Conservation (phyloP, 2,329 filamentous ascomycete genomes). For the Aspergillus bombycis region DNA sequence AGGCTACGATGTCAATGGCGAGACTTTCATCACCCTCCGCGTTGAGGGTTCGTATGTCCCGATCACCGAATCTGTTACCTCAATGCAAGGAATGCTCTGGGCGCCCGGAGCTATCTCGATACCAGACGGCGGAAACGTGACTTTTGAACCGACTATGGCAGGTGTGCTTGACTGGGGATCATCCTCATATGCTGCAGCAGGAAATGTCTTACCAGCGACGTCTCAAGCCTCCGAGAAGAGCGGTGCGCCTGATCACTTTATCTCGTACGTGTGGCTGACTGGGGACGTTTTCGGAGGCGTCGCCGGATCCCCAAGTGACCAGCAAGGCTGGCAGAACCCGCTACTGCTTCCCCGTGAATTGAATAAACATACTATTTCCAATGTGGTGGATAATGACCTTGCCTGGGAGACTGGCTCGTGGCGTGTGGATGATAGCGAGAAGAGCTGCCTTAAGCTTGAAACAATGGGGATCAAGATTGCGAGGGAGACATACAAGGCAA, state of each 20-base stretch:
- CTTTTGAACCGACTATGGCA: constrained; percentile 23
- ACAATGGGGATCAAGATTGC: constrained; percentile 24
- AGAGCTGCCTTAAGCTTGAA: constrained; percentile 12
- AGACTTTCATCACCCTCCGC: constrained; percentile 20
- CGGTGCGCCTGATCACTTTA: constrained; percentile 21
- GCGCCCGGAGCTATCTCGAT: constrained; percentile 13
- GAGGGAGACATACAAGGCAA: constrained; percentile 18
- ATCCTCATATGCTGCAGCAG: constrained; percentile 22
- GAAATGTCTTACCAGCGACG: constrained; percentile 20
- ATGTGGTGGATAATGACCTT: constrained; percentile 21
- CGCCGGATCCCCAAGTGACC: constrained; percentile 16
- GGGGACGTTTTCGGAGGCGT: constrained; percentile 18
- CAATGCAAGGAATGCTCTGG: constrained; percentile 24
- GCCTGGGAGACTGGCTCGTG: constrained; percentile 12
- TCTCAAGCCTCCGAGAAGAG: constrained; percentile 20
- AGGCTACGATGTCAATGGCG: constrained; percentile 19
- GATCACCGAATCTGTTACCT: constrained; percentile 13
- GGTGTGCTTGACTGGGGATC: constrained; percentile 25
- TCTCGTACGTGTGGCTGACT: constrained; percentile 23
- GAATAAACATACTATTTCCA: constrained; percentile 11
- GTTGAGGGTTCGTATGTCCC: constrained; percentile 18
- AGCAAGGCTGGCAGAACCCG: constrained; percentile 21
- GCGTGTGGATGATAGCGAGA: constrained; percentile 9
- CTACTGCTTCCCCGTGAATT: constrained; percentile 22
- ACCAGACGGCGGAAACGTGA: constrained; percentile 7